These are phyloP conservation scores for Pseudozyma sp. DNA, from an alignment of 1,284 basidiomycete genomes.

Conservation along the genomic window DNA sequence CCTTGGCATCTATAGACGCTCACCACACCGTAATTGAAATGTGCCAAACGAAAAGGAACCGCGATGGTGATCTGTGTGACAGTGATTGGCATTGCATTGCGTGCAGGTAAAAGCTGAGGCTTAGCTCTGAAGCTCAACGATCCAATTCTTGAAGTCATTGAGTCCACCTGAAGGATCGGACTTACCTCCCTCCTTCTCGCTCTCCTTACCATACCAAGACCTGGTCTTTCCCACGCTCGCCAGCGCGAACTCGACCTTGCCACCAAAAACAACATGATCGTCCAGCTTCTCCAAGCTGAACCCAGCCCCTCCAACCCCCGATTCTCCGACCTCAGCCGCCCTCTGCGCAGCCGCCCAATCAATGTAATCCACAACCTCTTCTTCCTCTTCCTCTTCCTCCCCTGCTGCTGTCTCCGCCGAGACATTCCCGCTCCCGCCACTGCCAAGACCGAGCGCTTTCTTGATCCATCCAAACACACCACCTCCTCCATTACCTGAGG, in stretches of 20 bases:
- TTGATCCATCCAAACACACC: slow-evolving; percentile 51
- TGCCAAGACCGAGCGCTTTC: slow-evolving; percentile 29
- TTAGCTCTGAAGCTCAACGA: slow-evolving; percentile 31
- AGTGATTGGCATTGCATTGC: background rate
- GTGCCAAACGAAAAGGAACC: too few relatives aligned
- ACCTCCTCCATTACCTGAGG: slow-evolving; percentile 1
- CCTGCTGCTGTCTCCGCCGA: slow-evolving; percentile 27
- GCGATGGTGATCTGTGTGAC: background rate
- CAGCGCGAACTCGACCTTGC: slow-evolving; percentile 53
- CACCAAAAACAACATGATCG: slow-evolving; percentile 52
- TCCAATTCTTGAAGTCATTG: slow-evolving; percentile 39
- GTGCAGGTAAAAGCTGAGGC: background rate
- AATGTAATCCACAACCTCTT: slow-evolving; percentile 60
- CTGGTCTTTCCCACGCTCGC: slow-evolving; percentile 50
- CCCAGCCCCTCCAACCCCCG: slow-evolving; percentile 4
- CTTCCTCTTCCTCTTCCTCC: slow-evolving; percentile 56
- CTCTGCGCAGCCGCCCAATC: slow-evolving; percentile 39
- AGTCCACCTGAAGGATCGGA: slow-evolving; percentile 12
- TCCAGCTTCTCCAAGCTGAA: slow-evolving; percentile 58
- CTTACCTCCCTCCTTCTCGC: background rate
- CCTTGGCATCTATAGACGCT: slow-evolving; percentile 34
- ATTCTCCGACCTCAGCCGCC: slow-evolving; percentile 1
- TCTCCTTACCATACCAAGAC: slow-evolving; percentile 16
- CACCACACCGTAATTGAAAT: background rate
- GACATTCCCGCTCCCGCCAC: background rate